Conservation (phyloP, 2,329 filamentous ascomycete species). For the Periconia macrospinosa region DNA sequence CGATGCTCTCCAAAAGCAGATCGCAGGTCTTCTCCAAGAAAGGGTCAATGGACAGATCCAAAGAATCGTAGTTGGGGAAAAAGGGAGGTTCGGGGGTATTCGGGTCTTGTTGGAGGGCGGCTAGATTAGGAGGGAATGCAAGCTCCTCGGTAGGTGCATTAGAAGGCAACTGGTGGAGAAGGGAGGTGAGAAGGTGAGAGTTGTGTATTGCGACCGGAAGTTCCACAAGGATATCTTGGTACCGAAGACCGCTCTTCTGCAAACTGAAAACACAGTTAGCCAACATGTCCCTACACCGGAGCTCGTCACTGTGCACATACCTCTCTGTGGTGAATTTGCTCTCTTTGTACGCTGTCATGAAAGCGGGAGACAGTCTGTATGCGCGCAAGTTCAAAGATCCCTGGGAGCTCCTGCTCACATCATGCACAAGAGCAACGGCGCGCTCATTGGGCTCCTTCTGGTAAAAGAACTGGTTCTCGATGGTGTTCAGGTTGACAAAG, state of each 20-base stretch:
- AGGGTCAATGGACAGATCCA: conserved; percentile 93
- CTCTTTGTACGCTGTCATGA: conserved; percentile 94
- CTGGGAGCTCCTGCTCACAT: conserved; percentile 92
- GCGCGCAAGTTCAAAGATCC: conserved; percentile 87
- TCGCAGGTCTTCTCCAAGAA: conserved; percentile 99
- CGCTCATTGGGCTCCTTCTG: conserved; percentile 88
- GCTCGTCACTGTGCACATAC: conserved; percentile 72
- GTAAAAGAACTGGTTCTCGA: conserved; percentile 98
- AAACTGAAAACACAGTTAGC: conserved; percentile 59
- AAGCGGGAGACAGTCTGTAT: conserved; percentile 83
- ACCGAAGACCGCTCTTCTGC: conserved; percentile 90
- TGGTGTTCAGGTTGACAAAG: conserved; percentile 90
- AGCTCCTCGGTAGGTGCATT: conserved; percentile 67
- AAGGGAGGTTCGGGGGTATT: conserved; percentile 65
- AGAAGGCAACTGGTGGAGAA: conserved; percentile 86
- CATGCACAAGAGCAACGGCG: conserved; percentile 88
- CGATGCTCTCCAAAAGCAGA: conserved; percentile 92
- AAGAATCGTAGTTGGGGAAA: conserved; percentile 83
- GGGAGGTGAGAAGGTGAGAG: conserved; percentile 93
- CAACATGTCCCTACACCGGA: not conserved
- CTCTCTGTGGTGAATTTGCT: conserved; percentile 95
- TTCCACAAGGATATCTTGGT: conserved; percentile 92
- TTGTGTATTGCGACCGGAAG: conserved; percentile 90
- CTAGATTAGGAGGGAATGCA: conserved; percentile 75
- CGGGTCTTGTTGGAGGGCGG: conserved; percentile 71